Evolutionary conservation across 108 stramenopile species (phyloP), one percentile per base, ranked within the genome.

Genomic region (Schizochytrium sp.): DNA sequence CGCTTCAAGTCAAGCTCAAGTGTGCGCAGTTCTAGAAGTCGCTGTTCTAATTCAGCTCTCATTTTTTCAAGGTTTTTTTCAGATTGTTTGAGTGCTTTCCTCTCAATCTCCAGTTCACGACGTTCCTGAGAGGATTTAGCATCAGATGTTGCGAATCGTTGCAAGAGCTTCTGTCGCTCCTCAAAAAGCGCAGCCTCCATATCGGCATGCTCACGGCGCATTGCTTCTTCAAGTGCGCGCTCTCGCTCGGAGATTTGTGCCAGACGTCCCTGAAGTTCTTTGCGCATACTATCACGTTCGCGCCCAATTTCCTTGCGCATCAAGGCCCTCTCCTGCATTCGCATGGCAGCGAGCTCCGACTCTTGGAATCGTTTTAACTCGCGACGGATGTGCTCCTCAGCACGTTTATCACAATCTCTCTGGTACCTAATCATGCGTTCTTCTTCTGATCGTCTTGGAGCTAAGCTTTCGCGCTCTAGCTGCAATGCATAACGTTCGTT

Each of bases 391-490:
- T 55, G 76, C 8, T 49, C 76, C 5, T 46, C 76, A 38, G 76
- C 76, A 10, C 76, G 47, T 28, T 83, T 46, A 10, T 83, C 76
- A 2, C 76, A 83, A n/a, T 83, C 76, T 5, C 76, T 47, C 3
- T 83, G 76, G 28, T 55, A 83, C 38, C 76, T 47, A 42, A 83
- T 49, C 45, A 83, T 46, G 13, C 76, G 76, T 28, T 83, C 76
- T 53, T 83, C 76, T 28, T 49, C 53, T 2, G 76, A 83, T 10
- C 76, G 5, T 47, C 53, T 47, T 40, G 76, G 76, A 7, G 28
- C 47, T 3, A 83, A 53, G 53, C 50, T 53, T 28, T 83, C 76
- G 47, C 76, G 47, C 47, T 83, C 50, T 10, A 83, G 50, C 13
- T 55, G 76, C 2, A 55, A n/a, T 10, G 47, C 5, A 28, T 83